Base-by-base conservation (phyloP, 257 asterid genomes). In the Pogostemon cablin region DNA sequence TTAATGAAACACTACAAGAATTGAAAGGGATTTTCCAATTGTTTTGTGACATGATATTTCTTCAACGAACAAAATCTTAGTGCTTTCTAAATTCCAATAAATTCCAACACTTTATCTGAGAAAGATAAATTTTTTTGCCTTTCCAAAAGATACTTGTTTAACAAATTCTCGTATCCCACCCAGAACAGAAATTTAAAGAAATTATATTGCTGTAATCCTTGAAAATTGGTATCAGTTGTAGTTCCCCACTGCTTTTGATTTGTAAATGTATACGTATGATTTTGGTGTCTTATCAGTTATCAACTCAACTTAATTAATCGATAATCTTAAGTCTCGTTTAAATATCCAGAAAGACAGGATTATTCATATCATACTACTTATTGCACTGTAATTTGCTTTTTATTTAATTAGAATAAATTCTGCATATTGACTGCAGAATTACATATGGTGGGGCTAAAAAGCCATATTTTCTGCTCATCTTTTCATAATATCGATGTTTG, bases 401-500 rank as follows among this genome's bases (percentile, higher is more conserved):
- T 43, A 47, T 15, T 15, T 6, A 53, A 53, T 12, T 6, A 53
- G 37, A 53, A 17, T 53, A 53, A 53, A 7, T 35, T 2, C 38
- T 25, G 65, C 7, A 52, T 65, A 42, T 69, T 65, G 2, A 63
- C 64, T n/a, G n/a, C 17, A 61, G 37, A 58, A 60, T 9, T 46
- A 68, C 25, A 20, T n/a, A 5, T 58, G 71, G 69, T 62, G 67
- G 72, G 48, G 59, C 63, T 66, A 71, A 43, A 50, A 34, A 77
- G 66, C 68, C 74, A 63, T 74, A 61, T 8, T 44, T 54, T n/a
- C 42, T 75, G 83, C 76, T 74, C 77, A 71, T 48, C 83, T 84
- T 81, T 86, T 77, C 69, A 80, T 74, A 67, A 65, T 49, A 64
- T 74, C 66, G 85, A 71, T 72, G 65, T 60, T 56, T 76, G 84